Percentiles rank a stretch among this genome's conserved stretches.
These are phyloP conservation scores for Haplosporangium gracile DNA, from an alignment of 192 early-diverging fungal species.

Conservation along the genomic window DNA sequence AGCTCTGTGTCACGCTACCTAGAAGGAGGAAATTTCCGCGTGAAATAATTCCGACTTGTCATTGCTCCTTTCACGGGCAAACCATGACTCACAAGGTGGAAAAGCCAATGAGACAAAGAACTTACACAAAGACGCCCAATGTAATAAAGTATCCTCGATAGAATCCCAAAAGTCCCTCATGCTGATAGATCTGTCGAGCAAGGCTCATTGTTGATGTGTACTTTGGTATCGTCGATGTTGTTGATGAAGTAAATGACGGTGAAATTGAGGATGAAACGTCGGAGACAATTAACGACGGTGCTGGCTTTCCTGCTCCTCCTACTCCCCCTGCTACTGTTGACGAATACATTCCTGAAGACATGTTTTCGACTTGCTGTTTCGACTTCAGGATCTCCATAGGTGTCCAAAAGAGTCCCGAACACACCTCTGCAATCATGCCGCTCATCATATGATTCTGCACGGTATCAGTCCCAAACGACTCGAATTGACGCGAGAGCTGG, in stretches of 20 bases:
- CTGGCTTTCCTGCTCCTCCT: neutral
- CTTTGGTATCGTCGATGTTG: neutral
- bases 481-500: constrained; percentile 33
- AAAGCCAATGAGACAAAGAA: constrained; percentile 32
- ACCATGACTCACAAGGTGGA: neutral
- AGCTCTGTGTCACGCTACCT: neutral
- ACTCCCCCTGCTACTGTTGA: neutral
- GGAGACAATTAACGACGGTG: neutral
- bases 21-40: neutral
- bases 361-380: constrained; percentile 69
- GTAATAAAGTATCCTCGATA: constrained; percentile 81
- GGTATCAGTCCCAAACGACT: constrained; percentile 35
- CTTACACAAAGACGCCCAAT: constrained; percentile 82
- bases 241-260: neutral
- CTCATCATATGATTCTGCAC: constrained; percentile 69
- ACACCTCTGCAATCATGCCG: constrained; percentile 73
- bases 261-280: neutral
- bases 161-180: constrained; percentile 75
- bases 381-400: constrained; percentile 91
- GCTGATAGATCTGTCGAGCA: constrained; percentile 61
- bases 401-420: constrained; percentile 80
- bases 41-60: neutral
- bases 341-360: neutral
- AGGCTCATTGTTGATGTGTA: constrained; percentile 40
- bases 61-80: neutral